A percentile compares a stretch with the other conserved stretches of the same genome.
Conservation (phyloP, 768 basidiomycete species). For the Obba rivulosa region DNA sequence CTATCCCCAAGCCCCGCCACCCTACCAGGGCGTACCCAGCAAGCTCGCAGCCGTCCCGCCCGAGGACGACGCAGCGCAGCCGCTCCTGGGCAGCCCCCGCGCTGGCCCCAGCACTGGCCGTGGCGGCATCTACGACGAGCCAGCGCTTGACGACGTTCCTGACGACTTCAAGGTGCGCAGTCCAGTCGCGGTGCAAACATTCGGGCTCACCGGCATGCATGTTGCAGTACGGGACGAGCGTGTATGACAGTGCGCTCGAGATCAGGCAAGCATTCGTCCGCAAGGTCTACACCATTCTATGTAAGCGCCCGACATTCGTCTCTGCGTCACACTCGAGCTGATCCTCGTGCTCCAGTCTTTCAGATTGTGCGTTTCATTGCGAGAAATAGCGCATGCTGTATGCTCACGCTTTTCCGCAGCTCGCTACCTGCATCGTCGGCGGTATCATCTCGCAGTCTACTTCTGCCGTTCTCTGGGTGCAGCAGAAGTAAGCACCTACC, state of each 20-base stretch:
- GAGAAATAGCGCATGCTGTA: neutral
- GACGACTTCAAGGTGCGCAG: slow-evolving; percentile 86
- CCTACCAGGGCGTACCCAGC: slow-evolving; percentile 13
- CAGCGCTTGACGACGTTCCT: slow-evolving; percentile 67
- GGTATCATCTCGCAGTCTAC: slow-evolving; percentile 62
- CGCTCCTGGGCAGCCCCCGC: slow-evolving; percentile 41
- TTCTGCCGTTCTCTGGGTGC: slow-evolving; percentile 63
- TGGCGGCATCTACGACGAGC: slow-evolving; percentile 68
- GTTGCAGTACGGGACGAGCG: slow-evolving; percentile 71
- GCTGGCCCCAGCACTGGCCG: slow-evolving; percentile 38
- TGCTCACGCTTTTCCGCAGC: slow-evolving; percentile 25
- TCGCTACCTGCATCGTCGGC: slow-evolving; percentile 76
- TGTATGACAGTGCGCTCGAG: slow-evolving; percentile 69
- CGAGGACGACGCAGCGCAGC: slow-evolving; percentile 31
- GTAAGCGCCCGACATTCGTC: slow-evolving; percentile 39
- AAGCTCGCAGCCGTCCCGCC: slow-evolving; percentile 10
- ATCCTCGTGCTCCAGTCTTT: slow-evolving; percentile 39
- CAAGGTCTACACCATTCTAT: slow-evolving; percentile 88
- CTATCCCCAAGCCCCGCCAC: slow-evolving; percentile 20
- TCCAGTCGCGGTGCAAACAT: too few relatives aligned
- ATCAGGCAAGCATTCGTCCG: slow-evolving; percentile 84
- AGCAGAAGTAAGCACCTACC: slow-evolving; percentile 46
- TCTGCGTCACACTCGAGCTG: neutral
- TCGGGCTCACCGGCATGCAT: neutral
- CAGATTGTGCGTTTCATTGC: slow-evolving; percentile 55